Base-by-base conservation (phyloP, 2,329 filamentous ascomycete species). In the Alternaria atra region DNA sequence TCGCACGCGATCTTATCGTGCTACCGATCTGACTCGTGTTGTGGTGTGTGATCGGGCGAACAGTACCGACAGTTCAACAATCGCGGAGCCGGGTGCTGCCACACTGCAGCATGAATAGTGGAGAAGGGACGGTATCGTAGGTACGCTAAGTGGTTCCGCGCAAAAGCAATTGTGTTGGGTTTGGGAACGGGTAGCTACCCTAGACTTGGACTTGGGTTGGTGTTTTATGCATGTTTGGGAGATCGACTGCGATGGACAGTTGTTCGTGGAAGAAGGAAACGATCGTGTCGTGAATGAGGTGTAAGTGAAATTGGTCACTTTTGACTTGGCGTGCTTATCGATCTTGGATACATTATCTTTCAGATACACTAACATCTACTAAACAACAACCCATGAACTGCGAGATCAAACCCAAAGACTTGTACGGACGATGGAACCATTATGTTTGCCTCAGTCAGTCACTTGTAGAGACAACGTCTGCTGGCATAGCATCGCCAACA, bases 61-160 rank as follows among this genome's bases (percentile, higher is more conserved):
- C 27, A 10, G 15, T 46, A 9, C 15, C 43, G 43, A 47, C 17
- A 8, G 46, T 50, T 37, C 30, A 50, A 37, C 32, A n/a, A 8
- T 37, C 32, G 32, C 46, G 46, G 32, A 50, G 46, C 35, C 46
- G 46, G 46, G 46, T 50, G 30, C 46, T 35, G 46, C 46, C 46
- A 50, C 32, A 37, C 32, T 37, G 46, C 32, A 37, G 13, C 9
- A 15, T 8, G 20, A 27, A 6, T 8, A 27, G 46, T 37, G 46
- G 30, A 37, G 20, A 37, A 20, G 32, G 46, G 20, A 17, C 15
- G 13, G 20, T 13, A 17, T 32, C 10, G 17, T 7, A 34, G 30
- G 13, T 37, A 17, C 32, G 46, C 32, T 50, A 50, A 5, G 13
- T 9, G 1, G 46, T 27, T 13, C 46, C 32, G 32, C 46, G 32